A percentile compares a stretch with the other conserved stretches of the same genome.
Evolutionary conservation across 2,329 filamentous ascomycete species (phyloP).

Genomic region (Dactylella cylindrospora): DNA sequence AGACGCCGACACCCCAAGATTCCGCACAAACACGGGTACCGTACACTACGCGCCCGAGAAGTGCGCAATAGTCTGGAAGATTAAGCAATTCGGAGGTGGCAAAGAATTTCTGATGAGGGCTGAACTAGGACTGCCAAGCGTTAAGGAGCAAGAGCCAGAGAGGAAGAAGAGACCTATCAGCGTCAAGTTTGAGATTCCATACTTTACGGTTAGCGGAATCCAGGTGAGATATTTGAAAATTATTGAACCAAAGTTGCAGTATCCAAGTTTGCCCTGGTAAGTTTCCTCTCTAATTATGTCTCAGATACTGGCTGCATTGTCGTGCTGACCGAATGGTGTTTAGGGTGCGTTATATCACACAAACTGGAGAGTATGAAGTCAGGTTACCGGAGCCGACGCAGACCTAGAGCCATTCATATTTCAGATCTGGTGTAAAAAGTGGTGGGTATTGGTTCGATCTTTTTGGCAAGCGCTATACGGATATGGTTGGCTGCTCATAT

Average conservation of each 20-base stretch:
- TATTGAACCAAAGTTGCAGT: constrained; percentile 76
- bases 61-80: constrained; percentile 98
- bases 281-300: constrained; percentile 49
- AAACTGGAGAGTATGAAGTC: constrained; percentile 60
- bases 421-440: neutral
- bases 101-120: constrained; percentile 99
- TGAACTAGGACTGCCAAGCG: constrained; percentile 88
- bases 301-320: constrained; percentile 72
- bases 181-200: constrained; percentile 99
- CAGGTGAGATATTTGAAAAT: constrained; percentile 99
- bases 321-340: constrained; percentile 80
- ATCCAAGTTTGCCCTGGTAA: constrained; percentile 59
- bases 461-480: no score
- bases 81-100: constrained; percentile 97
- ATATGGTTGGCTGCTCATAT: no score
- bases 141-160: constrained; percentile 68
- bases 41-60: constrained; percentile 98
- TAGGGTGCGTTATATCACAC: constrained; percentile 98
- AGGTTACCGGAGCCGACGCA: constrained; percentile 66
- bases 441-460: no score
- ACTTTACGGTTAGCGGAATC: constrained; percentile 99
- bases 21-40: constrained; percentile 94
- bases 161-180: constrained; percentile 81
- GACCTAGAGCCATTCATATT: constrained; percentile 55
- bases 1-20: constrained; percentile 91